Evolutionary conservation across 2,329 filamentous ascomycete species (phyloP), one percentile per base, ranked within the genome.

Genomic region (Pseudocercospora musae): DNA sequence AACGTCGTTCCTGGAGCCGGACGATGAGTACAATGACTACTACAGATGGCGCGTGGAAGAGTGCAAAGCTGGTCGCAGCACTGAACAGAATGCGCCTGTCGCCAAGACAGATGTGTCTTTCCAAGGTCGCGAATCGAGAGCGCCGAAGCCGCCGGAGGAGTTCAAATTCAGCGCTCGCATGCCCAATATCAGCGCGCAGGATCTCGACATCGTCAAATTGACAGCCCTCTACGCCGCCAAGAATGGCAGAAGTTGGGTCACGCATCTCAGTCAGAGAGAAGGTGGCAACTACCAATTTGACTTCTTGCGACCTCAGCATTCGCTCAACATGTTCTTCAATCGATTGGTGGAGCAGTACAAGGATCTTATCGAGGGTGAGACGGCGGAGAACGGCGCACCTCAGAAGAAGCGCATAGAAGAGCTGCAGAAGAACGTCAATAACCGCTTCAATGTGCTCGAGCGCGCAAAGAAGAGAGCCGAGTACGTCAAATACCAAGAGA

Each of bases 111-210:
- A 70, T 13, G 72, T 73, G 52, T 46, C 79, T 76, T 15, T 79
- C 81, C 56, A 81, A 80, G 69, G 81, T 77, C 55, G 84, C 86
- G 75, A 92, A 90, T 70, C 91, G 48, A 86, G 90, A 76, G 94
- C 93, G 21, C 94, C 94, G 7, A 87, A 89, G 48, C 87, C 93
- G 72, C 95, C 95, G 15, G 85, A 90, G 61, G 89, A 93, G 71
- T 98, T 96, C 73, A 86, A 90, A 69, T 99, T 97, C 80, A 96
- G 92, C 60, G 93, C 95, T 70, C 90, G 93, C 75, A 96, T 98
- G 91, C 95, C 95, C 62, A 94, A 93, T 69, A 96, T 99, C 79
- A 96, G 89, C 78, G 92, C 96, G 67, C 91, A 96, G 77, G 95
- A 99, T 82, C 80, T 98, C 64, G 87, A 88, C 58, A 82, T 88